These are phyloP conservation scores for Pinus taeda DNA, from an alignment of 75 land plant genomes.

Conservation along the genomic window DNA sequence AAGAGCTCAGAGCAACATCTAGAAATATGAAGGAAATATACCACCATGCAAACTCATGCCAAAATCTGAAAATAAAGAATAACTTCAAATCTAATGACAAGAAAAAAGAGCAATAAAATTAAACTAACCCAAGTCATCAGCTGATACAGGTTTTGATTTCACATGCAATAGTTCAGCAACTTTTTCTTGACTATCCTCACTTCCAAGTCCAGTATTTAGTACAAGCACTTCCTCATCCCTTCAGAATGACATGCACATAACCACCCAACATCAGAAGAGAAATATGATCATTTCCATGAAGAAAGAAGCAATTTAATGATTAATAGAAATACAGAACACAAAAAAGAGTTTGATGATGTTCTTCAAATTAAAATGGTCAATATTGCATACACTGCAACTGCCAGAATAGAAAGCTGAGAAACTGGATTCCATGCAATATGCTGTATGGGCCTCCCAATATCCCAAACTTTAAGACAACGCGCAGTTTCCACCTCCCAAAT, in stretches of 20 bases:
- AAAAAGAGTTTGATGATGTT: not conserved
- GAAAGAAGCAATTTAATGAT: not conserved
- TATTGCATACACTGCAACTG: constrained; percentile 66
- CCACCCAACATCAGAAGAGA: constrained; percentile 3
- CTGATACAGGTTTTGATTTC: constrained; percentile 14
- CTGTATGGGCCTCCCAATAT: constrained; percentile 56
- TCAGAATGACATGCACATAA: constrained; percentile 1
- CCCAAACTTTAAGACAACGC: constrained; percentile 81
- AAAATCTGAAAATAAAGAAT: not conserved
- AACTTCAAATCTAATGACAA: not conserved
- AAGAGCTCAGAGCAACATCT: not conserved
- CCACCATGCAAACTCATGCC: not conserved
- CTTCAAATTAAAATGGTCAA: not conserved
- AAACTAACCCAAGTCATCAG: constrained; percentile 23
- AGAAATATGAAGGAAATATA: not conserved
- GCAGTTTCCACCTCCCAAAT: constrained; percentile 88
- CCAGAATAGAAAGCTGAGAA: constrained; percentile 63
- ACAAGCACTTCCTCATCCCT: constrained; percentile 83
- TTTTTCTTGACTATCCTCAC: constrained; percentile 42
- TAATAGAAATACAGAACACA: not conserved
- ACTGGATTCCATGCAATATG: constrained; percentile 91
- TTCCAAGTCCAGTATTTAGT: constrained; percentile 67
- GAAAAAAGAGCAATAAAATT: constrained; percentile 4
- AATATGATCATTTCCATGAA: not conserved
- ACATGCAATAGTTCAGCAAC: constrained; percentile 51